A percentile compares a stretch with the other conserved stretches of the same genome.
Conservation (phyloP, 2,329 filamentous ascomycete genomes). For the Aspergillus udagawae region DNA sequence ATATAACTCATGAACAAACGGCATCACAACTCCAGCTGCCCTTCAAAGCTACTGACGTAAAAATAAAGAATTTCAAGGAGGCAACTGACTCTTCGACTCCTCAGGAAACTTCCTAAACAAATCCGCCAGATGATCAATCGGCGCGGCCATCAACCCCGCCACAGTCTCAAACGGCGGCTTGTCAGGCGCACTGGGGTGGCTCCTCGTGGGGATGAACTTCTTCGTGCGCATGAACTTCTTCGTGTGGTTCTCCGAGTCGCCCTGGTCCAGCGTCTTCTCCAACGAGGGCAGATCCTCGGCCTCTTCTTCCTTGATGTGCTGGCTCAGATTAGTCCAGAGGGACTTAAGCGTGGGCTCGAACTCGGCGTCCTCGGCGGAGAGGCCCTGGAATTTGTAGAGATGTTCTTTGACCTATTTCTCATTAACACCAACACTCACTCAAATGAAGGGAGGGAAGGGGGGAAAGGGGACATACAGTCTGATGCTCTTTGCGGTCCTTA, state of each 20-base stretch:
- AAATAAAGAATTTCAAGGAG: not conserved
- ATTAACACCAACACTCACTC: too few relatives aligned
- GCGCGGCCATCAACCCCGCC: not conserved
- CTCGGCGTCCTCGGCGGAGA: not conserved
- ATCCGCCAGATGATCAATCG: not conserved
- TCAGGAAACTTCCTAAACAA: not conserved
- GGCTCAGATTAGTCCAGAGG: not conserved
- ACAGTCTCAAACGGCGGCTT: not conserved
- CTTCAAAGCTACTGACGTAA: too few relatives aligned
- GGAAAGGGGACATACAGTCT: not conserved
- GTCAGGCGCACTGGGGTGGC: not conserved
- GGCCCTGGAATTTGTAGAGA: not conserved
- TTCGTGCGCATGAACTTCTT: not conserved
- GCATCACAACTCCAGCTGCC: too few relatives aligned
- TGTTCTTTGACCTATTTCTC: not conserved
- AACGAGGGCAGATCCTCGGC: not conserved
- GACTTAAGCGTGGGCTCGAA: not conserved
- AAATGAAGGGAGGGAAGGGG: too few relatives aligned
- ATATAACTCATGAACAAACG: not conserved
- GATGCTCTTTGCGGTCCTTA: not conserved
- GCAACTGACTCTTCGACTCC: not conserved
- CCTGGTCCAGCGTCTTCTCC: not conserved
- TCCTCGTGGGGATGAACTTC: not conserved
- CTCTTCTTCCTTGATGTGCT: not conserved
- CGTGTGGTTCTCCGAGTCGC: not conserved